A percentile compares a stretch with the other conserved stretches of the same genome.
Conservation (phyloP, 768 basidiomycete species). For the Xerocomellus amylosporus region DNA sequence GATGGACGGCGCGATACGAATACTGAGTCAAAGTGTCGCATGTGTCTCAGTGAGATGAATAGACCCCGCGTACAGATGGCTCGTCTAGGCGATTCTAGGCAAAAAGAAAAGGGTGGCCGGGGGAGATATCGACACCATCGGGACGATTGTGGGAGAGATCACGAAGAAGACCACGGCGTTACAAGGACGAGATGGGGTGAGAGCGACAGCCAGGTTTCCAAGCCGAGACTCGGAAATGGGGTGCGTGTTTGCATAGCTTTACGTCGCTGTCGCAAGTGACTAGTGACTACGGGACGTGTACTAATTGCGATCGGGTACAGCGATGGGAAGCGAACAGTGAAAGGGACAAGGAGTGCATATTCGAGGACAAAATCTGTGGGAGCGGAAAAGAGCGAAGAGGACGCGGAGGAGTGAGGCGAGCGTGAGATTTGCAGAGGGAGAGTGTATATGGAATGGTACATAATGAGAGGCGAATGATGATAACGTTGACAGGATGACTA, state of each 20-base stretch:
- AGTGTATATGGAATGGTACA: slow-evolving; percentile 22
- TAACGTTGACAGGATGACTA: slow-evolving; percentile 28
- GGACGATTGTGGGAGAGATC: slow-evolving; percentile 12
- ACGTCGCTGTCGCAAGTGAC: slow-evolving; percentile 19
- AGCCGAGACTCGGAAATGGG: slow-evolving; percentile 11
- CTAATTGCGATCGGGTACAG: slow-evolving; percentile 6
- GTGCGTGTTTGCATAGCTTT: slow-evolving; percentile 12
- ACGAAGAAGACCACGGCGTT: slow-evolving; percentile 14
- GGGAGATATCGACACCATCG: slow-evolving; percentile 18
- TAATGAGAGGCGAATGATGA: slow-evolving; percentile 27
- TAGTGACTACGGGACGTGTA: not conserved
- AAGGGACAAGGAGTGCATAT: not conserved
- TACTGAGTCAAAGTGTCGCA: slow-evolving; percentile 7
- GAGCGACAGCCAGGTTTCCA: not conserved
- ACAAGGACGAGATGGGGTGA: slow-evolving; percentile 2
- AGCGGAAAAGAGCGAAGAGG: not conserved
- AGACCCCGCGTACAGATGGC: not conserved
- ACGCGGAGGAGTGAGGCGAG: not conserved
- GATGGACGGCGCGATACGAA: slow-evolving; percentile 16
- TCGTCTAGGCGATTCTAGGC: slow-evolving; percentile 3
- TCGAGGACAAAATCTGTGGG: not conserved
- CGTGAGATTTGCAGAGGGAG: slow-evolving; percentile 30
- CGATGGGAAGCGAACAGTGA: not conserved
- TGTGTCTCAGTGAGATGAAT: slow-evolving; percentile 9
- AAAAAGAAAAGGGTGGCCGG: slow-evolving; percentile 22